Conservation (phyloP, 23 red algal genomes). For the Gracilaria gracilis region DNA sequence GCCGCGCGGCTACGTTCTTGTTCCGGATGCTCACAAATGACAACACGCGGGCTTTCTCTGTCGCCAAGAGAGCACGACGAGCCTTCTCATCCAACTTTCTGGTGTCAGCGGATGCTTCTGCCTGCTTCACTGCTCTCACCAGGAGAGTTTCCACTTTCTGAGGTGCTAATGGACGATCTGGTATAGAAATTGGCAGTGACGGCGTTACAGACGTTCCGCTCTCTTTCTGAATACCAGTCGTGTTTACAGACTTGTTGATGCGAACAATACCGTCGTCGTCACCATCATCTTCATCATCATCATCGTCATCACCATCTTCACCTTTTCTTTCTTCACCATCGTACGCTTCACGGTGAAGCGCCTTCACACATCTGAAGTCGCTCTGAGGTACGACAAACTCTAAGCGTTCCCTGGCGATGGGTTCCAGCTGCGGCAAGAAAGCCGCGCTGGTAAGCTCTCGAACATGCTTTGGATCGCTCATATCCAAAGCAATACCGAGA, state of each 20-base stretch:
- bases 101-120: conserved; percentile 19
- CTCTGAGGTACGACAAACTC: no score
- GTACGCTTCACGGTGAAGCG: conserved; percentile 58
- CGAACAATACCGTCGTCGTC: conserved; percentile 42
- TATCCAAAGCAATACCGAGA: no score
- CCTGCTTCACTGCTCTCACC: conserved; percentile 37
- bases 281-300: conserved; percentile 37
- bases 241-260: conserved; percentile 9
- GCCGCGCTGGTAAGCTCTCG: no score
- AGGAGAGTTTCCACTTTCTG: conserved; percentile 33
- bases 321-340: conserved; percentile 41
- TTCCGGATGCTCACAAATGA: conserved; percentile 55
- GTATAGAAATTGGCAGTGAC: neutral
- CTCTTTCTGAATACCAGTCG: conserved; percentile 13
- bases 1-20: conserved; percentile 16
- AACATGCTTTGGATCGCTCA: no score
- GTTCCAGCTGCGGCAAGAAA: no score
- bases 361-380: conserved; percentile 85
- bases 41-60: conserved; percentile 57
- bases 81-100: conserved; percentile 51
- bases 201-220: neutral
- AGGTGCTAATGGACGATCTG: conserved; percentile 25
- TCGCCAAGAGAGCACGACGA: conserved; percentile 47
- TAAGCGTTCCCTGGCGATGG: no score
- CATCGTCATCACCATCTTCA: conserved; percentile 22